A percentile compares a stretch with the other conserved stretches of the same genome.
phyloP scores from a whole-genome alignment of 2,329 filamentous ascomycete species.

The Lojkania enalia region DNA sequence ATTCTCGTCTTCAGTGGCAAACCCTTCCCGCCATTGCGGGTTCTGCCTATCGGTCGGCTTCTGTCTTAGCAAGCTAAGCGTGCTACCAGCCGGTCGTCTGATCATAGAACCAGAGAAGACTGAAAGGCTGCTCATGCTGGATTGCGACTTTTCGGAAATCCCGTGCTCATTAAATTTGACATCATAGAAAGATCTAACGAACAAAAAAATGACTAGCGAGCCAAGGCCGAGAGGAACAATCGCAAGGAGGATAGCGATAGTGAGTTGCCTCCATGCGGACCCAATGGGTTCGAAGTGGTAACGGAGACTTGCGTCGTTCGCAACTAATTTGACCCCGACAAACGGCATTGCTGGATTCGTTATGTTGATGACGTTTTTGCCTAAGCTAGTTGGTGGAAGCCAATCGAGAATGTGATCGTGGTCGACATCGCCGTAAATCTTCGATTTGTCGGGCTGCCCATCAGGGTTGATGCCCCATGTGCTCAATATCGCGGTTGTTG shows the following conservation, averaged over 20 bases:
- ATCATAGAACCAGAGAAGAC: slow-evolving; percentile 4
- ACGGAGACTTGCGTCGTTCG: slow-evolving; percentile 58
- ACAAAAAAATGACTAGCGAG: slow-evolving; percentile 56
- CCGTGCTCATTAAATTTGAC: slow-evolving; percentile 66
- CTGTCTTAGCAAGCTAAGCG: slow-evolving; percentile 9
- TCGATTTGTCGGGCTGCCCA: slow-evolving; percentile 62
- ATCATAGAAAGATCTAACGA: slow-evolving; percentile 64
- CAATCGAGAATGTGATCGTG: slow-evolving; percentile 64
- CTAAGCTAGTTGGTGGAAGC: slow-evolving; percentile 62
- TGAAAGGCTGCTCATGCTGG: slow-evolving; percentile 12
- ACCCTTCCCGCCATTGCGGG: slow-evolving; percentile 19
- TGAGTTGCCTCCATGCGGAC: slow-evolving; percentile 57
- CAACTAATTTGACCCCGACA: slow-evolving; percentile 58
- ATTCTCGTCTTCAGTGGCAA: slow-evolving; percentile 22
- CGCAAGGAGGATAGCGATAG: slow-evolving; percentile 58
- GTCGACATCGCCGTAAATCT: slow-evolving; percentile 65
- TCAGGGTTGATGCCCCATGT: slow-evolving; percentile 69
- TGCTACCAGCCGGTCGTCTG: slow-evolving; percentile 5
- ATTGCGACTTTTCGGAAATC: slow-evolving; percentile 53
- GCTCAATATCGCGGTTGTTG: slow-evolving; percentile 64
- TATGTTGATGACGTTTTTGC: slow-evolving; percentile 61
- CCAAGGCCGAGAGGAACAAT: slow-evolving; percentile 58
- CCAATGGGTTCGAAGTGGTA: slow-evolving; percentile 60
- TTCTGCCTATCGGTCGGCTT: not conserved
- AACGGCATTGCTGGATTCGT: slow-evolving; percentile 59